Conservation (phyloP, 2,329 filamentous ascomycete genomes). For the Talaromyces funiculosus region DNA sequence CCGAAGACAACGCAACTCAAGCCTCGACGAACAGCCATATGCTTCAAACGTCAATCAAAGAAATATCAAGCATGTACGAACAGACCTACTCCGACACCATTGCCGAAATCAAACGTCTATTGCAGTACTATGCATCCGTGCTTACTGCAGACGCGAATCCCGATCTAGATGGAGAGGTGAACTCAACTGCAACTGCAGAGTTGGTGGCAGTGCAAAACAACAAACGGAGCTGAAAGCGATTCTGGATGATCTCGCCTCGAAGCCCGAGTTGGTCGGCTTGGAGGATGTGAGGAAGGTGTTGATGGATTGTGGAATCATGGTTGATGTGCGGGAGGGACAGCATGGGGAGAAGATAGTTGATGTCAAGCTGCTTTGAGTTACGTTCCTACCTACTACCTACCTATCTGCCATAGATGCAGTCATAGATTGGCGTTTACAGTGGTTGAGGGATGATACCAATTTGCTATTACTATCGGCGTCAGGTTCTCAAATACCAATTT, state of each 20-base stretch:
- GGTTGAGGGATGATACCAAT: background rate
- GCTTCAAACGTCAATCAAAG: background rate
- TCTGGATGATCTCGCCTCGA: background rate
- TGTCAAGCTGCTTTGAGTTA: background rate
- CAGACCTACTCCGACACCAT: slow-evolving; percentile 7
- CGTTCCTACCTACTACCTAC: no score
- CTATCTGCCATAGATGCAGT: no score
- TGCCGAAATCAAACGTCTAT: background rate
- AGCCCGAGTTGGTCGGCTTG: slow-evolving; percentile 5
- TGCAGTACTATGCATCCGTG: background rate
- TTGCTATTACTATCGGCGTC: background rate
- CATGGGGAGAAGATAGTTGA: background rate
- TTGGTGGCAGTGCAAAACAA: background rate
- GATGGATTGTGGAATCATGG: slow-evolving; percentile 3
- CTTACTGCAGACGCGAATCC: background rate
- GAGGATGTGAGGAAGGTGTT: background rate
- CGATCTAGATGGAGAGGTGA: background rate
- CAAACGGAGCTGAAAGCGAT: background rate
- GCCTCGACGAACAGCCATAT: background rate
- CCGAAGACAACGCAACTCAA: background rate
- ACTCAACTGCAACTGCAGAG: no score
- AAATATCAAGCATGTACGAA: background rate
- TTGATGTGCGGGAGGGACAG: background rate
- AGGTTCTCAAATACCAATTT: background rate
- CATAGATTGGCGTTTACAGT: no score